Conservation (phyloP, 1,139 yeast genomes). For the Pichia sp. region DNA sequence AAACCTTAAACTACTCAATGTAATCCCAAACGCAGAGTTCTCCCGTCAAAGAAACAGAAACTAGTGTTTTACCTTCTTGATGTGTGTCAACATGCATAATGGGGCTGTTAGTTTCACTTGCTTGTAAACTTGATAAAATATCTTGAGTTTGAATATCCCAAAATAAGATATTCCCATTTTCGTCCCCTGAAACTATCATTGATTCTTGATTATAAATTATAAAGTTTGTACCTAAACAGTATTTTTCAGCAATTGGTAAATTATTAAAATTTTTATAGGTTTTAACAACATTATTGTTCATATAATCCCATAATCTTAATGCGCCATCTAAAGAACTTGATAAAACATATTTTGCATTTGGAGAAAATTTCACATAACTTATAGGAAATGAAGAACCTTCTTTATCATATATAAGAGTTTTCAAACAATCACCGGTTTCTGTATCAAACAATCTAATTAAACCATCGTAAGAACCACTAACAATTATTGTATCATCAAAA, state of each 20-base stretch:
- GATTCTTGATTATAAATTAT: constrained; percentile 31
- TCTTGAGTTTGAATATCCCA: constrained; percentile 74
- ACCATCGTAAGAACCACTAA: constrained; percentile 90
- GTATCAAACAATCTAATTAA: constrained; percentile 70
- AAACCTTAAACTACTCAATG: not conserved
- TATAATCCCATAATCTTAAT: constrained; percentile 76
- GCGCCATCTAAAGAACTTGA: constrained; percentile 80
- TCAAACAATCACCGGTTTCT: constrained; percentile 83
- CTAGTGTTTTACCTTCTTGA: constrained; percentile 36
- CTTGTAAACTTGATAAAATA: constrained; percentile 16
- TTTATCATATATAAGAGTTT: constrained; percentile 69
- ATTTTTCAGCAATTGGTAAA: constrained; percentile 38
- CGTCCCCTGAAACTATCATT: constrained; percentile 62
- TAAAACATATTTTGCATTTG: constrained; percentile 74
- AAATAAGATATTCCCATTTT: constrained; percentile 48
- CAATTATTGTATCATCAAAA: constrained; percentile 77
- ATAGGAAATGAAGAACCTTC: constrained; percentile 72
- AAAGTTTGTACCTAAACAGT: constrained; percentile 44
- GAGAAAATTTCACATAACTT: constrained; percentile 65
- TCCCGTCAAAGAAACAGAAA: constrained; percentile 41
- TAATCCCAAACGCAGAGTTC: constrained; percentile 33
- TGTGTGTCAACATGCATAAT: constrained; percentile 44
- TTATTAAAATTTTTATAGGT: constrained; percentile 46
- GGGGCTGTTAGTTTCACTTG: constrained; percentile 17
- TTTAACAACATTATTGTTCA: constrained; percentile 70